Base-by-base conservation (phyloP, 371 early-diverging fungal species). In the Zychaea mexicana region DNA sequence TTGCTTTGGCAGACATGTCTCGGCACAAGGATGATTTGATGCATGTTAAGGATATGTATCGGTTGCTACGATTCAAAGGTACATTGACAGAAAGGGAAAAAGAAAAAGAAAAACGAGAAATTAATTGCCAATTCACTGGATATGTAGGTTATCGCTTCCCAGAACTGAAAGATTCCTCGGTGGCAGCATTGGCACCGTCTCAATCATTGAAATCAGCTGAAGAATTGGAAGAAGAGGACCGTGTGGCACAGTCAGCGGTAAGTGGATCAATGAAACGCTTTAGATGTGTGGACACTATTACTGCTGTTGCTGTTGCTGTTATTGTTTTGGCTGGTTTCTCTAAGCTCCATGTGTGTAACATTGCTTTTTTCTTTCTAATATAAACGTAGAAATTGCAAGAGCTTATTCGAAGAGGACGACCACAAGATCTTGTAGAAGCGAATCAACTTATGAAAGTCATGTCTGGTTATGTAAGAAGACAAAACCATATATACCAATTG, bases 371-470 rank as follows among this genome's bases (percentile, higher is more conserved):
- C n/a, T 13, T 0, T 21, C 2, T 19, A 46, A 28, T 19, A 2
- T 60, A 9, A 24, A n/a, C 28, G 19, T 65, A 92, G 89, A 97
- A 97, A 91, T 71, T 98, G 58, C 96, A 98, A 84, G 99, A 97
- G 67, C 84, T 98, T 21, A 88, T 98, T 60, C 89, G 99, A n/a
- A 82, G 95, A 33, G 98, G 96, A n/a, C 89, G 95, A 52, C 97
- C 98, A 17, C 90, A 93, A 32, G 98, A 97, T 74, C 78, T 98
- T 38, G 90, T 89, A 30, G 96, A 96, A 69, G 99, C 99, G 0
- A 98, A 98, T 63, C 92, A 92, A 55, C 73, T 98, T 61, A 97
- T 98, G 92, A 97, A 98, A 74, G 83, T 96, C 45, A 94, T 98
- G 88, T 89, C 98, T 3, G 99, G 98, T 57, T 98, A 95, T 70